Conservation (phyloP, 176 grass and related monocot species). For the Oryza rufipogon region DNA sequence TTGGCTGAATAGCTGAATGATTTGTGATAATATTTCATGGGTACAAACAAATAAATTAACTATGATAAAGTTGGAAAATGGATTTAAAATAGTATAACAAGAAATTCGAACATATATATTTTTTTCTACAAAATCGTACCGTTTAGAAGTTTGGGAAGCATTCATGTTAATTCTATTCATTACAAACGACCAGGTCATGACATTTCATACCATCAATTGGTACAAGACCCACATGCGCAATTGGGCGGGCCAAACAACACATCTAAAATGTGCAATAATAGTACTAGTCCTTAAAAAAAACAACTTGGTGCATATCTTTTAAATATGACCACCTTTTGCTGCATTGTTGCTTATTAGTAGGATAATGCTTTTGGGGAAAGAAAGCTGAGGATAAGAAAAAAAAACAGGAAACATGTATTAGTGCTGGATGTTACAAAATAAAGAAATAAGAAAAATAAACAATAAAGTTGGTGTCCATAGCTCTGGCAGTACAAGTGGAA, state of each 20-base stretch:
- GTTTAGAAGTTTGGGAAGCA: no score
- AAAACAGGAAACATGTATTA: conserved; percentile 7
- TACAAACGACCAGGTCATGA: no score
- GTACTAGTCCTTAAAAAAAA: neutral
- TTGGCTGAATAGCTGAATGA: no score
- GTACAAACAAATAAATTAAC: no score
- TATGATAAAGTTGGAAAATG: no score
- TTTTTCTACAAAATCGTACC: no score
- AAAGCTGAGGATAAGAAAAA: conserved; percentile 1
- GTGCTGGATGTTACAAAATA: conserved; percentile 39
- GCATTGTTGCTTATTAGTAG: neutral
- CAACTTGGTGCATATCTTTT: neutral
- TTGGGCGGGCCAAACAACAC: neutral
- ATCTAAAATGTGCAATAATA: conserved; percentile 30
- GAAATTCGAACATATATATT: no score
- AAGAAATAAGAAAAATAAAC: conserved; percentile 5
- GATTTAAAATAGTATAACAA: no score
- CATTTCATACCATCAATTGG: no score
- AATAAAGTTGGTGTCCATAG: conserved; percentile 8
- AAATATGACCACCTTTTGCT: neutral
- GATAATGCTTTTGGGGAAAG: neutral
- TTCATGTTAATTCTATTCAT: no score
- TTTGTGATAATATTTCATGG: no score
- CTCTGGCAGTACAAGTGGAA: conserved; percentile 36
- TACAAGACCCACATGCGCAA: neutral